These are phyloP conservation scores for Aspergillus floridensis DNA, from an alignment of 2,329 filamentous ascomycete genomes.

Conservation along the genomic window DNA sequence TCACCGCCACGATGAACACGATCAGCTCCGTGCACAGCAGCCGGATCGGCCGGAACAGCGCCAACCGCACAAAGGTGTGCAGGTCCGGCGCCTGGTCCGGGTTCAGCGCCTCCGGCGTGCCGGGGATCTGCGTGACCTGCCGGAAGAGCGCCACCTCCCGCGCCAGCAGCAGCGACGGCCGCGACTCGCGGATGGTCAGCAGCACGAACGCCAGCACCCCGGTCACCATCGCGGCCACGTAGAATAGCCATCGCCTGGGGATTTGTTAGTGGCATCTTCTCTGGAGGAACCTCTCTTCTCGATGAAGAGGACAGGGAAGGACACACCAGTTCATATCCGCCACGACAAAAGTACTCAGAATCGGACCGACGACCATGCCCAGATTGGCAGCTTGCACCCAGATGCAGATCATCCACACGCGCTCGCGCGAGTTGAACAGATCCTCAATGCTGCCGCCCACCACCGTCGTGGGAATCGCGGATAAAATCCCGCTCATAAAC, in stretches of 20 bases:
- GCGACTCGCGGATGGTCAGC: constrained; percentile 43
- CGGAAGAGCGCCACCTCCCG: constrained; percentile 32
- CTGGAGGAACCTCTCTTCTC: neutral
- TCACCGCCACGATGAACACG: constrained; percentile 44
- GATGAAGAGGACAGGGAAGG: neutral
- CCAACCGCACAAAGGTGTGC: constrained; percentile 37
- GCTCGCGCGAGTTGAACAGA: constrained; percentile 46
- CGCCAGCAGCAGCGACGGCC: constrained; percentile 45
- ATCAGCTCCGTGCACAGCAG: constrained; percentile 50
- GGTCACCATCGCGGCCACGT: constrained; percentile 42
- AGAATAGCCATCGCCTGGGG: constrained; percentile 47
- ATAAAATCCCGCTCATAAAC: constrained; percentile 45
- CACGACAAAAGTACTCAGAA: constrained; percentile 45
- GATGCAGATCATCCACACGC: constrained; percentile 48
- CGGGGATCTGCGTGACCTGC: constrained; percentile 22
- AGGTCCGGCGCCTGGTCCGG: constrained; percentile 41
- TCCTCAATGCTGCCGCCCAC: constrained; percentile 51
- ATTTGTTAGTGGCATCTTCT: constrained; percentile 3
- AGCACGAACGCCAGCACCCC: constrained; percentile 35
- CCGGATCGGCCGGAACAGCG: constrained; percentile 42
- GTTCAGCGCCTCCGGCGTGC: constrained; percentile 33
- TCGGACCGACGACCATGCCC: constrained; percentile 46
- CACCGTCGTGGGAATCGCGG: constrained; percentile 50
- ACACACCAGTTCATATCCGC: constrained; percentile 38
- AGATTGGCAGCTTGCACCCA: constrained; percentile 47